Percentiles rank a stretch among this genome's conserved stretches.
These are phyloP conservation scores for Acrocalymma vagum DNA, from an alignment of 2,329 filamentous ascomycete genomes.

Conservation along the genomic window DNA sequence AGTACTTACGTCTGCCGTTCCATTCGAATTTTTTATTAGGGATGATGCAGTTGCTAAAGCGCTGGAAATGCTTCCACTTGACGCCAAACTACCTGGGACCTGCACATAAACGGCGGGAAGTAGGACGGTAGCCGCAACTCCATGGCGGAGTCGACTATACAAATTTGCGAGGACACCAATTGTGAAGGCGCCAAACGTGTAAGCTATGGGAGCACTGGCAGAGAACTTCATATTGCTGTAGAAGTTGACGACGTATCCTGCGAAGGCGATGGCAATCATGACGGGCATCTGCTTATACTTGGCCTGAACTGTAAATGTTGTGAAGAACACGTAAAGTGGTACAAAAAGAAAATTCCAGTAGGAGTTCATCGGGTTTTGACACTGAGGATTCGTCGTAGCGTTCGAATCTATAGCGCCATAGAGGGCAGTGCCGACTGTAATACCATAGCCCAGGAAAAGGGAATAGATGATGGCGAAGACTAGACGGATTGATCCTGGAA, in stretches of 20 bases:
- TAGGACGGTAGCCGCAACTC: slow-evolving; percentile 51
- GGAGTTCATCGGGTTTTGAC: slow-evolving; percentile 55
- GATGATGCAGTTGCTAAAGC: slow-evolving; percentile 36
- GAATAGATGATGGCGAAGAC: slow-evolving; percentile 62
- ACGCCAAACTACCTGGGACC: slow-evolving; percentile 41
- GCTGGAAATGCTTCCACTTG: slow-evolving; percentile 38
- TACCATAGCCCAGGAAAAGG: slow-evolving; percentile 59
- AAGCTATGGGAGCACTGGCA: slow-evolving; percentile 76
- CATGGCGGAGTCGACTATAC: slow-evolving; percentile 71
- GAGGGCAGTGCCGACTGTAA: slow-evolving; percentile 58
- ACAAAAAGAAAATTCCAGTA: slow-evolving; percentile 75
- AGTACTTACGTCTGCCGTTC: slow-evolving; percentile 24
- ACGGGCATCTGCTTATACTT: slow-evolving; percentile 80
- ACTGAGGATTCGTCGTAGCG: slow-evolving; percentile 53
- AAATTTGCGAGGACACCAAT: slow-evolving; percentile 81
- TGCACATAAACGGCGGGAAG: slow-evolving; percentile 43
- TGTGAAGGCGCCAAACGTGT: slow-evolving; percentile 77
- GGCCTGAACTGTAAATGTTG: slow-evolving; percentile 77
- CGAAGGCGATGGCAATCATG: slow-evolving; percentile 76
- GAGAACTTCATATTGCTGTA: slow-evolving; percentile 73
- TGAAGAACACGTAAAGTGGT: slow-evolving; percentile 76
- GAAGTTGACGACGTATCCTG: slow-evolving; percentile 78
- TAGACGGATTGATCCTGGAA: slow-evolving; percentile 58
- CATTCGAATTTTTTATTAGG: slow-evolving; percentile 30
- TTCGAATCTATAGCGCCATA: slow-evolving; percentile 56